A percentile compares a stretch with the other conserved stretches of the same genome.
These are phyloP conservation scores for Citrus sp. DNA, from an alignment of 345 rosid genomes.

Conservation along the genomic window DNA sequence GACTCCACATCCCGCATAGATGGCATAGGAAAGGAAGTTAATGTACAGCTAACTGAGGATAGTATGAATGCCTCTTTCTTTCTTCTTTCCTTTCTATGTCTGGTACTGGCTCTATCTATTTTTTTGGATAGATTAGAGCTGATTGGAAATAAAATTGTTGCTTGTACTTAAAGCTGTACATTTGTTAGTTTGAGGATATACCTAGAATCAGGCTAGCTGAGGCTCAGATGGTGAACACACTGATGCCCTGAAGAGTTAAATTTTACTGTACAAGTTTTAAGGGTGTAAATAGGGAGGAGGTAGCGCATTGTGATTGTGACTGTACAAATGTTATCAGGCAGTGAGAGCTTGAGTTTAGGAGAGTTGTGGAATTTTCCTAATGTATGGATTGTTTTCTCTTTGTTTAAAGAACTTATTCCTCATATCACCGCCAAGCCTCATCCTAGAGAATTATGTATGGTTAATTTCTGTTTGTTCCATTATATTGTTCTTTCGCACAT, in stretches of 20 bases:
- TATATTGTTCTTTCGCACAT: not conserved
- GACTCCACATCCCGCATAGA: slow-evolving; percentile 41
- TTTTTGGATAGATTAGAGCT: slow-evolving; percentile 37
- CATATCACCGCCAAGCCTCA: not conserved
- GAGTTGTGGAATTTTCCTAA: slow-evolving; percentile 25
- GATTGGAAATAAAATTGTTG: slow-evolving; percentile 30
- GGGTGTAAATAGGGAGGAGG: slow-evolving; percentile 39
- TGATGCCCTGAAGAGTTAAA: slow-evolving; percentile 28
- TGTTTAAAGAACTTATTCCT: slow-evolving; percentile 9
- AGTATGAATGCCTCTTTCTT: slow-evolving; percentile 36
- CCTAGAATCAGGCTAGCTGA: slow-evolving; percentile 42
- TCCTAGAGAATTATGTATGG: not conserved
- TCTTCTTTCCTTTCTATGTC: slow-evolving; percentile 20
- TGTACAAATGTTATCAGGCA: slow-evolving; percentile 39
- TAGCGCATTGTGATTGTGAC: slow-evolving; percentile 27
- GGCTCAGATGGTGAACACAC: slow-evolving; percentile 31
- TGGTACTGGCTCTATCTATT: slow-evolving; percentile 30
- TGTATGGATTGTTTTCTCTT: slow-evolving; percentile 21
- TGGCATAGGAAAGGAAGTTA: slow-evolving; percentile 31
- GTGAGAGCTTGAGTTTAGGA: slow-evolving; percentile 24
- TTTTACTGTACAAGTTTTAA: slow-evolving; percentile 36
- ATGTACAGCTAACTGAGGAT: slow-evolving; percentile 71
- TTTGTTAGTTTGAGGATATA: slow-evolving; percentile 47
- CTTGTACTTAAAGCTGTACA: slow-evolving; percentile 45
- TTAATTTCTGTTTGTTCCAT: not conserved